Percentiles rank a stretch among this genome's conserved stretches.
Conservation (phyloP, 805 yeast species). For the Lipomyces mesembrius region DNA sequence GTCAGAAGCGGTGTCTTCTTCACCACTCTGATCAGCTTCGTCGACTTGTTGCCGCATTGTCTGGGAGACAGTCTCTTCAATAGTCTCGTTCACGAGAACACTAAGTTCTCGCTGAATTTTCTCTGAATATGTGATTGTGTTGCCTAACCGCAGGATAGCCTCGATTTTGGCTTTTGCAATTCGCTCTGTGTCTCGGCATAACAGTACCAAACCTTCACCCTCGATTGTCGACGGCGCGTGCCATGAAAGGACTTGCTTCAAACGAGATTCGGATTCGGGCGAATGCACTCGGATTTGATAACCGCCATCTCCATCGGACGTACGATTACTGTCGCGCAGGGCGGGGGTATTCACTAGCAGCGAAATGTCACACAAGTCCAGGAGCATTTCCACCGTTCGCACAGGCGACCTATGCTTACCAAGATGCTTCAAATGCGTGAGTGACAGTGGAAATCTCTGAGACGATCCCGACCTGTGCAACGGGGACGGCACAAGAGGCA, state of each 20-base stretch:
- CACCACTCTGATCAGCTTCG: slow-evolving; percentile 37
- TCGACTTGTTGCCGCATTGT: slow-evolving; percentile 49
- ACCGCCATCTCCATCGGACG: slow-evolving; percentile 45
- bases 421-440: slow-evolving; percentile 21
- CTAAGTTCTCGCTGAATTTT: slow-evolving; percentile 81
- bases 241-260: slow-evolving; percentile 46
- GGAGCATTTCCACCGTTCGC: slow-evolving; percentile 46
- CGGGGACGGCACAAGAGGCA: slow-evolving; percentile 24
- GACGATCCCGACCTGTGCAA: slow-evolving; percentile 10
- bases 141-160: slow-evolving; percentile 69
- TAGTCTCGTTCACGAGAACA: slow-evolving; percentile 62
- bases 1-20: slow-evolving; percentile 38
- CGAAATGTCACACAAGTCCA: slow-evolving; percentile 76
- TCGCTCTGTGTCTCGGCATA: slow-evolving; percentile 69
- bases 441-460: slow-evolving; percentile 6
- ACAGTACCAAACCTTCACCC: slow-evolving; percentile 64
- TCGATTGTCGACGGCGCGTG: slow-evolving; percentile 55
- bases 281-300: slow-evolving; percentile 42
- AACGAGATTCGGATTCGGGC: slow-evolving; percentile 44
- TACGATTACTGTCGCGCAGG: slow-evolving; percentile 43
- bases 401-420: slow-evolving; percentile 29
- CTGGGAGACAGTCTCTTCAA: slow-evolving; percentile 64
- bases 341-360: slow-evolving; percentile 75
- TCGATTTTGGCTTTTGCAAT: slow-evolving; percentile 69
- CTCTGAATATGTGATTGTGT: slow-evolving; percentile 73